These are phyloP conservation scores for Vinca minor DNA, from an alignment of 257 asterid genomes.

Conservation along the genomic window DNA sequence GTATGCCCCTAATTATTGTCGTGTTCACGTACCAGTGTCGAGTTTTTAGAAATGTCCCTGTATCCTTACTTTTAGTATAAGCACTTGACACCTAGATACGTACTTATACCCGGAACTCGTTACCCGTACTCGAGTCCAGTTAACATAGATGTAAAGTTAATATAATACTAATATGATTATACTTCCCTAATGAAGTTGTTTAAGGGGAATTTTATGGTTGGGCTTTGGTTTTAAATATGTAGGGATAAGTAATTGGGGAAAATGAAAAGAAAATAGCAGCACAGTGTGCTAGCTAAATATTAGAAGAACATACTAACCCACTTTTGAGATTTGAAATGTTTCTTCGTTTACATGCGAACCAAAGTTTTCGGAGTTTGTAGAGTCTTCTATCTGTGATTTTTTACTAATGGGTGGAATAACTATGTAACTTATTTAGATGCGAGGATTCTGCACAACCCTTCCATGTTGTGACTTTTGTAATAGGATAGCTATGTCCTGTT, in stretches of 20 bases:
- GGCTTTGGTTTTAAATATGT: neutral
- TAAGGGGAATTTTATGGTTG: neutral
- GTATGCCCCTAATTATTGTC: too few relatives aligned
- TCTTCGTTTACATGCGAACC: neutral
- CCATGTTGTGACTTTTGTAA: neutral
- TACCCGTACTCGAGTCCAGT: too few relatives aligned
- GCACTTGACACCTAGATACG: too few relatives aligned
- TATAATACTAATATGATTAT: too few relatives aligned
- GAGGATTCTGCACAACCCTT: neutral
- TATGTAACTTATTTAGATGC: neutral
- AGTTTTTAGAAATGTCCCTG: too few relatives aligned
- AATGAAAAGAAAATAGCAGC: neutral
- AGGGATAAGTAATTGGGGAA: too few relatives aligned
- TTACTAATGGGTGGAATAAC: neutral
- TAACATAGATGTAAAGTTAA: too few relatives aligned
- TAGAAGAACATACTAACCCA: neutral
- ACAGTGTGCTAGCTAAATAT: neutral
- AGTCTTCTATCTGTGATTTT: neutral
- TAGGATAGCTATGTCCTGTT: neutral
- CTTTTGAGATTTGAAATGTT: neutral
- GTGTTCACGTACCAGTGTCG: too few relatives aligned
- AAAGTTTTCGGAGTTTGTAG: neutral
- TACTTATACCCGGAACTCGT: too few relatives aligned
- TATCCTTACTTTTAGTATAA: too few relatives aligned
- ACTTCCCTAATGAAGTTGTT: too few relatives aligned